phyloP scores from a whole-genome alignment of 306 rosid genomes.

The Quercus rubra region DNA sequence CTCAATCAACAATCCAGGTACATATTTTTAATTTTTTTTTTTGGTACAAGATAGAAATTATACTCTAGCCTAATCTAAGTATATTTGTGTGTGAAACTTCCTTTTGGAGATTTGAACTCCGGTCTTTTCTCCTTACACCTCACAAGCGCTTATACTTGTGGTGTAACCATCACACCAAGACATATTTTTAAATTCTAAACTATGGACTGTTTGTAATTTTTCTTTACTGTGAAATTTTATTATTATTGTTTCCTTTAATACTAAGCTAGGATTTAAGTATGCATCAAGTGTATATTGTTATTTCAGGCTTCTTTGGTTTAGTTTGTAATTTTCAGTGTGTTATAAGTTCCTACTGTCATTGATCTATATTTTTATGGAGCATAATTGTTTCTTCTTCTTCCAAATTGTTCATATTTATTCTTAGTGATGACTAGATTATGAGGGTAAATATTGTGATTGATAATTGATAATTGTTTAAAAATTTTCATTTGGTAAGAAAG shows the following conservation, averaged over 20 bases:
- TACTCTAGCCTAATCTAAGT: too few relatives aligned
- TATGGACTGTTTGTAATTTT: neutral
- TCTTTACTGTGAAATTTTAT: neutral
- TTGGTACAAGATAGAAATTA: too few relatives aligned
- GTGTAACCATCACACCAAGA: neutral
- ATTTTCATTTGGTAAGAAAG: neutral
- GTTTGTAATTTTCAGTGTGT: neutral
- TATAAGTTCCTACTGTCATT: neutral
- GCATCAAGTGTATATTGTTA: neutral
- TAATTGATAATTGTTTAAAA: neutral
- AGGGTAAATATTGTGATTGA: neutral
- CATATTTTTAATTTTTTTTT: neutral
- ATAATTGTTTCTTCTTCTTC: neutral
- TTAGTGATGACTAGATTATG: neutral
- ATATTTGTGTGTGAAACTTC: too few relatives aligned
- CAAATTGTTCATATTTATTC: neutral
- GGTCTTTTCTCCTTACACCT: rapidly evolving
- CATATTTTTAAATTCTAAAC: neutral
- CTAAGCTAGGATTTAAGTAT: neutral
- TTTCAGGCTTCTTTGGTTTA: neutral
- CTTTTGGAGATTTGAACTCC: too few relatives aligned
- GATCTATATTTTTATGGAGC: neutral
- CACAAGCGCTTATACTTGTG: too few relatives aligned
- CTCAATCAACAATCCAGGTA: constrained; percentile 61
- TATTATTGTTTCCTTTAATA: neutral